A percentile compares a stretch with the other conserved stretches of the same genome.
Conservation (phyloP, 192 early-diverging fungal species). For the Entomortierella chlamydospora region DNA sequence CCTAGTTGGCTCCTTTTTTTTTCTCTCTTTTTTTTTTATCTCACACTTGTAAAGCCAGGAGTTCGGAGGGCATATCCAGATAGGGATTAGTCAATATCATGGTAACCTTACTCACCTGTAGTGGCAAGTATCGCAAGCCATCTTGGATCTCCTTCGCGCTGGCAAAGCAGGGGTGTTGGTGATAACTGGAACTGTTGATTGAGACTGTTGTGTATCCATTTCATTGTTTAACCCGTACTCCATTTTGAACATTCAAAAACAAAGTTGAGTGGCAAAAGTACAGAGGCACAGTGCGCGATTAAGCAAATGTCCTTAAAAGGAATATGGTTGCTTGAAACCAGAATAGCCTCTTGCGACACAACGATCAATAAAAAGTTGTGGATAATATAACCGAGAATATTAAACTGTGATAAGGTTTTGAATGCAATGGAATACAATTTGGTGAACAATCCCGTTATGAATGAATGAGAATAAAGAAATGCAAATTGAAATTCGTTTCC, state of each 20-base stretch:
- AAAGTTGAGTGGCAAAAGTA: too few relatives aligned
- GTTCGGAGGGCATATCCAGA: too few relatives aligned
- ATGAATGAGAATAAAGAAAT: too few relatives aligned
- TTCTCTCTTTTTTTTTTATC: background rate
- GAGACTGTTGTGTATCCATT: constrained; percentile 8
- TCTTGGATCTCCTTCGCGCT: constrained; percentile 45
- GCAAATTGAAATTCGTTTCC: too few relatives aligned
- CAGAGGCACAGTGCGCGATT: too few relatives aligned
- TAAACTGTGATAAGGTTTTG: background rate
- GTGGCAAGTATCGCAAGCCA: constrained; percentile 50
- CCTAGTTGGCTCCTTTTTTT: constrained; percentile 6
- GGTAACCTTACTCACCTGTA: constrained; percentile 21
- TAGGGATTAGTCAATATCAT: background rate
- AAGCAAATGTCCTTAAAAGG: too few relatives aligned
- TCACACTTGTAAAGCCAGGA: background rate
- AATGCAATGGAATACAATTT: background rate
- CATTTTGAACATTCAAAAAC: too few relatives aligned
- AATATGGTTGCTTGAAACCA: background rate
- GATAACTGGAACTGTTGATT: constrained; percentile 1
- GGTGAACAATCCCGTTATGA: too few relatives aligned
- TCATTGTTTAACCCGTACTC: constrained; percentile 5
- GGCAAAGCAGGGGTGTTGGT: background rate
- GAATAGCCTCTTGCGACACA: too few relatives aligned
- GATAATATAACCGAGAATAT: too few relatives aligned
- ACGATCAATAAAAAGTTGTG: too few relatives aligned